phyloP scores from a whole-genome alignment of 2,329 filamentous ascomycete species.

The Arthrobotrys sphaeroides region DNA sequence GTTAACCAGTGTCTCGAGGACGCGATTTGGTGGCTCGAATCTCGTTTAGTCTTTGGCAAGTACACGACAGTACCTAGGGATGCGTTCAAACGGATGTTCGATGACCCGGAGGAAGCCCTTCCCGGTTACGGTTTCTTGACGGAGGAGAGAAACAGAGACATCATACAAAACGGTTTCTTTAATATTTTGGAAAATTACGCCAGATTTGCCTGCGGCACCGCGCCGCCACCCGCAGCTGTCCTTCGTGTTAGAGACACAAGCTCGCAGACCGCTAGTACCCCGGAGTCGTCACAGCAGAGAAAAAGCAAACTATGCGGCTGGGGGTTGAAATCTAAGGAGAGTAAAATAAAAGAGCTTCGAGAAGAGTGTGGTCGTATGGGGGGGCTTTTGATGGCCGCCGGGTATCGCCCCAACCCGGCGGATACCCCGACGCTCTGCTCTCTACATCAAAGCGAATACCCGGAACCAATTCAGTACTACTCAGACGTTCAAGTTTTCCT shows the following conservation, averaged over 20 bases:
- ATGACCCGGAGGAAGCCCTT: constrained; percentile 28
- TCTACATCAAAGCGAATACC: constrained; percentile 14
- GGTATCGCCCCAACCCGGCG: constrained; percentile 11
- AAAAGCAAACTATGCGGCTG: not conserved
- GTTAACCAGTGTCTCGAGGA: constrained; percentile 28
- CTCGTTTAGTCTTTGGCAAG: constrained; percentile 17
- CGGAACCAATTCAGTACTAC: constrained; percentile 28
- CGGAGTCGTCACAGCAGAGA: not conserved
- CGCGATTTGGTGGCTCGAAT: constrained; percentile 39
- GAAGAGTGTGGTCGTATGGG: constrained; percentile 1
- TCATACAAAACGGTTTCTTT: not conserved
- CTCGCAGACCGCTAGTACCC: not conserved
- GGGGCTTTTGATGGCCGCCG: constrained; percentile 6
- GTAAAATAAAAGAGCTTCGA: not conserved
- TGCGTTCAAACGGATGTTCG: constrained; percentile 20
- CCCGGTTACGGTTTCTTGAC: constrained; percentile 30
- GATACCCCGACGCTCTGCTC: not conserved
- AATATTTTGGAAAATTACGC: constrained; percentile 37
- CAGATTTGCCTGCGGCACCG: not conserved
- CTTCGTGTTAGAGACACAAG: not conserved
- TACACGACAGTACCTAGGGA: constrained; percentile 17
- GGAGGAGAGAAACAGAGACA: constrained; percentile 26
- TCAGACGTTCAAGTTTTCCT: constrained; percentile 34
- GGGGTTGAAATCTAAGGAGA: not conserved
- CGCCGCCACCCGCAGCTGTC: not conserved